Conservation (phyloP, 1,284 basidiomycete species). For the Puccinia novopanici region DNA sequence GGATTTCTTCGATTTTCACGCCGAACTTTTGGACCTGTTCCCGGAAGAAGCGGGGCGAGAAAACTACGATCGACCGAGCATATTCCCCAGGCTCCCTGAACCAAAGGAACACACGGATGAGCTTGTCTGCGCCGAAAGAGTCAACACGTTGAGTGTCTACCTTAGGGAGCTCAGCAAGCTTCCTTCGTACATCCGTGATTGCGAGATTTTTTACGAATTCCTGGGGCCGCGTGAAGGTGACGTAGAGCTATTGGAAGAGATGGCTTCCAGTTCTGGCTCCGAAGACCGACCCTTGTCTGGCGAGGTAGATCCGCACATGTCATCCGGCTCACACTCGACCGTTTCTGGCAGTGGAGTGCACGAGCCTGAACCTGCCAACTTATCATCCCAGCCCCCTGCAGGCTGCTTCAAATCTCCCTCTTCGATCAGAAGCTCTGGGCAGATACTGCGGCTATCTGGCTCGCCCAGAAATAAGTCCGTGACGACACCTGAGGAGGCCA, state of each 20-base stretch:
- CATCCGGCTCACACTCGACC: background rate
- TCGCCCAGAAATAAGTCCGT: background rate
- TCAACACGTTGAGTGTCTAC: constrained; percentile 84
- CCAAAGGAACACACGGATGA: constrained; percentile 80
- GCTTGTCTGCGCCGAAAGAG: constrained; percentile 76
- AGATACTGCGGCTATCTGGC: constrained; percentile 39
- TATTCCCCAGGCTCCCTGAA: constrained; percentile 94
- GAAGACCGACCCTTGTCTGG: constrained; percentile 50
- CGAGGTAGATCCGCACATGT: background rate
- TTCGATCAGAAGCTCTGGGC: constrained; percentile 54
- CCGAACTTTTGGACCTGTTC: constrained; percentile 79
- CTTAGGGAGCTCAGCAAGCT: constrained; percentile 73
- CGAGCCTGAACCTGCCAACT: constrained; percentile 67
- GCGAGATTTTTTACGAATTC: constrained; percentile 79
- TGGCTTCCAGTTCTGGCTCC: constrained; percentile 24
- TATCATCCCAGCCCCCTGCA: constrained; percentile 58
- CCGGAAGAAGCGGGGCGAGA: constrained; percentile 80
- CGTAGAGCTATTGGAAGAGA: constrained; percentile 63
- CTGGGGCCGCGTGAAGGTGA: constrained; percentile 85
- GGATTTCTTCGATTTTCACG: constrained; percentile 98
- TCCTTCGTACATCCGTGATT: constrained; percentile 77
- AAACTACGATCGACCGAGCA: constrained; percentile 64
- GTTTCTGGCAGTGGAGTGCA: constrained; percentile 18
- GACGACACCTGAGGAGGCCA: constrained; percentile 2
- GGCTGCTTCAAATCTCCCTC: constrained; percentile 55